Conservation (phyloP, 1,284 basidiomycete genomes). For the Mycosarcoma maydis region DNA sequence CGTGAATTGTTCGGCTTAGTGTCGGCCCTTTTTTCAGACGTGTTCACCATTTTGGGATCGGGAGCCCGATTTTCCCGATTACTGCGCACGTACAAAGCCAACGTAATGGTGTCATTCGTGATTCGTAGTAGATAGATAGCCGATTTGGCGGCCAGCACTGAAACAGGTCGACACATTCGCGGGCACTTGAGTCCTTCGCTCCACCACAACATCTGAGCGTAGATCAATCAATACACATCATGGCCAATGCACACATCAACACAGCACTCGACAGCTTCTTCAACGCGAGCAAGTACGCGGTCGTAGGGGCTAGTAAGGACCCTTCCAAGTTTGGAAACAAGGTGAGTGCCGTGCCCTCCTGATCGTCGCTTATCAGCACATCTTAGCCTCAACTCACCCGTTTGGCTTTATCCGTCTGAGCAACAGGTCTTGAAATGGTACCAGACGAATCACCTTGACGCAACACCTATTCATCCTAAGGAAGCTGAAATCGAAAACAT, state of each 20-base stretch:
- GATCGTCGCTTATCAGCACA: too few species aligned
- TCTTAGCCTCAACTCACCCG: too few species aligned
- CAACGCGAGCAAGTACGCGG: constrained; percentile 49
- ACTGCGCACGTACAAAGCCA: constrained; percentile 7
- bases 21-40: background rate
- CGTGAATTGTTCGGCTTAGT: background rate
- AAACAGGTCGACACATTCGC: too few species aligned
- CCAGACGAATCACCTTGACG: constrained; percentile 44
- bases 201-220: constrained; percentile 4
- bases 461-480: constrained; percentile 61
- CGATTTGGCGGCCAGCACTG: too few species aligned
- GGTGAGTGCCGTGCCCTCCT: too few species aligned
- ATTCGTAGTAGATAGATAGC: constrained; percentile 14
- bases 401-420: too few species aligned
- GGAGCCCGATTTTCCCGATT: constrained; percentile 6
- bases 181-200: background rate
- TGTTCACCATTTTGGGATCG: constrained; percentile 7
- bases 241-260: constrained; percentile 38
- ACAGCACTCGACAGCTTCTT: constrained; percentile 53
- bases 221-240: background rate
- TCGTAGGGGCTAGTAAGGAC: constrained; percentile 61
- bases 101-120: constrained; percentile 10
- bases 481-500: constrained; percentile 50
- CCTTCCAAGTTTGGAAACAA: constrained; percentile 62
- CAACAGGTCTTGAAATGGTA: constrained; percentile 65